Base-by-base conservation (phyloP, 2,329 filamentous ascomycete species). In the Nemania abortiva region DNA sequence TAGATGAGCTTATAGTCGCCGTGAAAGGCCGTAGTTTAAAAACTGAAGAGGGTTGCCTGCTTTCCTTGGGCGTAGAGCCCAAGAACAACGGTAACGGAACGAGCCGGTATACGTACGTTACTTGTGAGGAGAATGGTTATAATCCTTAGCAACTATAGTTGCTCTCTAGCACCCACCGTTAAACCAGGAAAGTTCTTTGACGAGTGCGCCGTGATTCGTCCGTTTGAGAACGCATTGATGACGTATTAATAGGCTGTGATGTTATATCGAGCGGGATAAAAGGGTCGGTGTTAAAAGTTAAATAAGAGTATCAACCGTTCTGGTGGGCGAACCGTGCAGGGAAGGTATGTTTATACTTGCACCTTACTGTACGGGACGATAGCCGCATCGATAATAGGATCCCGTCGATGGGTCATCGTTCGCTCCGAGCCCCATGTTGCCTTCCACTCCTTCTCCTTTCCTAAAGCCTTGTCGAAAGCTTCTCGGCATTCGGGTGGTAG, bases 371-470 rank as follows among this genome's bases (percentile, higher is more conserved):
- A 89, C 15, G 88, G 87, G 65, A 90, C 87, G 74, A 90, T 86
- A 2, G 88, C 87, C 80, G 90, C 90, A 79, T 91, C 89, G 69
- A 91, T 89, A 49, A 86, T 78, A 0, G 88, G 88, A 57, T 82
- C 78, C 56, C 84, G 81, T 63, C 89, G 83, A 47, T 84, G 83
- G 68, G 81, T 84, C 66, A 88, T 88, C 10, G 85, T 81, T 42
- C 79, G 84, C 81, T 98, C 95, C 5, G 87, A 85, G 18, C 87
- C 88, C 93, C 94, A 97, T 71, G 86, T 87, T 37, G 81, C 83
- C 79, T 92, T 92, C 92, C 94, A 98, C 63, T 86, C 81, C 69
- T 82, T 79, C 79, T 97, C 93, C 63, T 86, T 84, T 11, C 82
- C 81, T 60, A 90, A 83, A 2, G 93, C 91, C 62, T 87, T 84